Conservation (phyloP, 2,329 filamentous ascomycete species). For the Penicillium hordei region DNA sequence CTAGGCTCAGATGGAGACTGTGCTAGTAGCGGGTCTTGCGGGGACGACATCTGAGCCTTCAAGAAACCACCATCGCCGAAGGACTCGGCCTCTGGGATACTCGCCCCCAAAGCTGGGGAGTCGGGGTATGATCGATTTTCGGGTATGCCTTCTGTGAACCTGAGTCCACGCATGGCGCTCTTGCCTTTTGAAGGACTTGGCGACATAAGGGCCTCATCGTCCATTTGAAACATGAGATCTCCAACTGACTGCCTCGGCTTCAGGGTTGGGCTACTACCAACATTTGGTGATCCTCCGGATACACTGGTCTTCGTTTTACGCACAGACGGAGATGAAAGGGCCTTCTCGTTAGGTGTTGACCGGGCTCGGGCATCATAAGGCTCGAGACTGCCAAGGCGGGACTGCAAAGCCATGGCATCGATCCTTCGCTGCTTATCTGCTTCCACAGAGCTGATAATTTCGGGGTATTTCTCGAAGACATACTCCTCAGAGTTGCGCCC, state of each 20-base stretch:
- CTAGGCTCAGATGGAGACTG: slow-evolving; percentile 29
- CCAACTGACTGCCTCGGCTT: slow-evolving; percentile 66
- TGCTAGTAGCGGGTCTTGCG: slow-evolving; percentile 17
- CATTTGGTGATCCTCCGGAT: slow-evolving; percentile 43
- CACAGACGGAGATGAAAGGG: slow-evolving; percentile 48
- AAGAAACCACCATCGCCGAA: slow-evolving; percentile 29
- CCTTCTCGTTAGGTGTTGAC: slow-evolving; percentile 66
- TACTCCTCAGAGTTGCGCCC: slow-evolving; percentile 68
- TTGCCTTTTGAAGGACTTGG: slow-evolving; percentile 35
- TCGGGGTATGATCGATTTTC: slow-evolving; percentile 25
- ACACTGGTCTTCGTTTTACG: slow-evolving; percentile 43
- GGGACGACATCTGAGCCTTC: slow-evolving; percentile 32
- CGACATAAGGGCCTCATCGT: slow-evolving; percentile 62
- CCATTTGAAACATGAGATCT: slow-evolving; percentile 93
- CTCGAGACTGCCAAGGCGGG: slow-evolving; percentile 64
- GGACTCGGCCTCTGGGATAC: slow-evolving; percentile 28
- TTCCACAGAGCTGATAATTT: slow-evolving; percentile 42
- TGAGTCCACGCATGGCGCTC: slow-evolving; percentile 23
- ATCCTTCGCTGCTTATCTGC: slow-evolving; percentile 61
- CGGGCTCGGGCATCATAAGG: slow-evolving; percentile 62
- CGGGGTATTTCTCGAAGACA: slow-evolving; percentile 47
- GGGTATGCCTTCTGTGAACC: slow-evolving; percentile 14
- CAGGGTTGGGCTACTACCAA: slow-evolving; percentile 64
- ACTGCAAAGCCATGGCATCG: slow-evolving; percentile 72
- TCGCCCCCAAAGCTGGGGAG: slow-evolving; percentile 29